Conservation (phyloP, 202 grass and related monocot genomes). For the Tripidium arundinaceum region DNA sequence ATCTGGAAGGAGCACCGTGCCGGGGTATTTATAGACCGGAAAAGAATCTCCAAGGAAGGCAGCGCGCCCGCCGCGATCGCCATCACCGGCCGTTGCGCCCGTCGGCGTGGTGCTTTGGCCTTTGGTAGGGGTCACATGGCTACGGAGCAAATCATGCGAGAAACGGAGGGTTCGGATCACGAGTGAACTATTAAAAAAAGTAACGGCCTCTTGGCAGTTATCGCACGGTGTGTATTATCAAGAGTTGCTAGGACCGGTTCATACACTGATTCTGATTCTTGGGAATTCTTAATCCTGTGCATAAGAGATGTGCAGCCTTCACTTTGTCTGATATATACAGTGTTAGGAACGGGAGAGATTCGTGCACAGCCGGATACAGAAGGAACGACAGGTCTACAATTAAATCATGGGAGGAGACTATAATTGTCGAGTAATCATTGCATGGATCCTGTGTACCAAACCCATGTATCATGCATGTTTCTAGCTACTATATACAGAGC, state of each 20-base stretch:
- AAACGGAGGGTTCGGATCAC: background rate
- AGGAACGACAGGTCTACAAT: slow-evolving; percentile 16
- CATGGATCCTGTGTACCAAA: slow-evolving; percentile 1
- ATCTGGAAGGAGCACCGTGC: background rate
- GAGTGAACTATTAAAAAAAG: background rate
- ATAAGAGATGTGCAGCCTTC: background rate
- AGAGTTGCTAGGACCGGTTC: background rate
- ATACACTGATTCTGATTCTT: background rate
- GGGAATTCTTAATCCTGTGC: background rate
- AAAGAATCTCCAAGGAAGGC: background rate
- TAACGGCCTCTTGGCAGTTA: slow-evolving; percentile 16
- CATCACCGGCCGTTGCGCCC: slow-evolving; percentile 32
- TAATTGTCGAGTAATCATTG: slow-evolving; percentile 33
- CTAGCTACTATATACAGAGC: background rate
- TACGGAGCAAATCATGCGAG: slow-evolving; percentile 22
- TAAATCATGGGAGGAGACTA: slow-evolving; percentile 7
- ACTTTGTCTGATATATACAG: background rate
- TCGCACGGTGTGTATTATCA: background rate
- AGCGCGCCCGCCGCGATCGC: background rate
- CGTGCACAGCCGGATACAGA: slow-evolving; percentile 20
- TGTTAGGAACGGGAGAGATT: background rate
- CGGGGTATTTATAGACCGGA: slow-evolving; percentile 35
- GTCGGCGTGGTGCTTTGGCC: background rate
- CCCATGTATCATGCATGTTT: background rate
- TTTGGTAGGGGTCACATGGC: slow-evolving; percentile 46